These are phyloP conservation scores for Aspergillus sp. DNA, from an alignment of 2,329 filamentous ascomycete genomes.

Conservation along the genomic window DNA sequence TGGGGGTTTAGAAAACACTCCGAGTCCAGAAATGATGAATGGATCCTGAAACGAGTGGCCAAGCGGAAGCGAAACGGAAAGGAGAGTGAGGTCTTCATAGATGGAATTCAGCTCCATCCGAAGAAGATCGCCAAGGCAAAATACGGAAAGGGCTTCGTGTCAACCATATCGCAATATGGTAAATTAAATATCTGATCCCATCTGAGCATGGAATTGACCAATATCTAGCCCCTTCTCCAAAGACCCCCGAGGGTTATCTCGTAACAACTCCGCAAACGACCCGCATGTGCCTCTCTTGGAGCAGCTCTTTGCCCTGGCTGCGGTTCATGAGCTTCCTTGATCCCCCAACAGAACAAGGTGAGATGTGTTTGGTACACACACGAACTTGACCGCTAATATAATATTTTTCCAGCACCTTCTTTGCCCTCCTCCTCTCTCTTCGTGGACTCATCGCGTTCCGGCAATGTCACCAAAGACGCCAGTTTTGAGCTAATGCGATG, in stretches of 20 bases:
- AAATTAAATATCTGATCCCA: neutral
- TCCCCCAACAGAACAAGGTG: conserved; percentile 6
- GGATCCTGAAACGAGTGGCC: conserved; percentile 11
- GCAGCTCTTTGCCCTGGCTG: conserved; percentile 20
- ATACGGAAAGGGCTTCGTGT: conserved; percentile 10
- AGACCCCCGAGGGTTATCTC: conserved; percentile 21
- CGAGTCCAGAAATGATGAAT: conserved; percentile 6
- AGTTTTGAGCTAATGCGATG: conserved; percentile 11
- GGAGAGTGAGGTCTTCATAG: conserved; percentile 21
- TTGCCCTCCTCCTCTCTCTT: conserved; percentile 1
- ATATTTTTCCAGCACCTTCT: conserved; percentile 9
- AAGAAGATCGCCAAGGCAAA: conserved; percentile 8
- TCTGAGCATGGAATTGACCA: neutral
- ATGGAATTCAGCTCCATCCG: conserved; percentile 12
- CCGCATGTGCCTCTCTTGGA: conserved; percentile 15
- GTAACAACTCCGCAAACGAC: conserved; percentile 21
- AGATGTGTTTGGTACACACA: neutral
- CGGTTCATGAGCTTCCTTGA: conserved; percentile 18
- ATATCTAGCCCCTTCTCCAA: conserved; percentile 7
- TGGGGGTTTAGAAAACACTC: conserved; percentile 12
- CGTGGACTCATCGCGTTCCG: neutral
- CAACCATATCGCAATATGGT: neutral
- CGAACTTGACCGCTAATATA: neutral
- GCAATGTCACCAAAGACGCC: neutral
- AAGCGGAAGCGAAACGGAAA: conserved; percentile 21